These are phyloP conservation scores for Trametes elegans DNA, from an alignment of 768 basidiomycete species.

Conservation along the genomic window DNA sequence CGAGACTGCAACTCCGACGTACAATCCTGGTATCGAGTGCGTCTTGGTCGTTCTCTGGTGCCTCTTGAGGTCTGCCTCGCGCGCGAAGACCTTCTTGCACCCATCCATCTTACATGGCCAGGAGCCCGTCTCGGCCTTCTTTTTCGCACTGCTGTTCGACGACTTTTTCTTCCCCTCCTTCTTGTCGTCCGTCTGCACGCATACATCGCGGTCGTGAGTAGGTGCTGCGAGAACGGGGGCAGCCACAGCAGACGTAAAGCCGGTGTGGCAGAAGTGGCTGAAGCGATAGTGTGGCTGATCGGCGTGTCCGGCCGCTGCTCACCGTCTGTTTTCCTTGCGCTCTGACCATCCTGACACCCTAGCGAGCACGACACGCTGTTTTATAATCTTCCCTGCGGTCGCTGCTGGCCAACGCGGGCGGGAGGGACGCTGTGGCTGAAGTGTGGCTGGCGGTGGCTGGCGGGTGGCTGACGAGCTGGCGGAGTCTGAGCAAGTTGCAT, in stretches of 20 bases:
- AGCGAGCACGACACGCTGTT: background rate
- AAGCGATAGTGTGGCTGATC: constrained; percentile 23
- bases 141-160: background rate
- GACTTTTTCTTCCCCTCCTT: constrained; percentile 39
- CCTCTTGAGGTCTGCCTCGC: constrained; percentile 79
- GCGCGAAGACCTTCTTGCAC: constrained; percentile 78
- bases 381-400: background rate
- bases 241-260: constrained; percentile 25
- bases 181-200: constrained; percentile 39
- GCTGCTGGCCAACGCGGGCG: too few species aligned
- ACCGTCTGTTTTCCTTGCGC: constrained; percentile 33
- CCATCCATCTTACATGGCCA: constrained; percentile 85
- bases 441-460: constrained; percentile 19
- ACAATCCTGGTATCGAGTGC: constrained; percentile 77
- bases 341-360: constrained; percentile 25
- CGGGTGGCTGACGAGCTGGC: constrained; percentile 19
- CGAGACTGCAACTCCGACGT: constrained; percentile 30
- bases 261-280: constrained; percentile 30
- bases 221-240: constrained; percentile 6
- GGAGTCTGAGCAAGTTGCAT: constrained; percentile 12
- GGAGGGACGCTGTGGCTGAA: constrained; percentile 12
- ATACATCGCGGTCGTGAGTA: constrained; percentile 5
- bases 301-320: constrained; percentile 24
- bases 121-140: constrained; percentile 29
- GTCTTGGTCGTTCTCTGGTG: constrained; percentile 79